phyloP scores from a whole-genome alignment of 139 green algal species.

The Mychonastes homosphaera region DNA sequence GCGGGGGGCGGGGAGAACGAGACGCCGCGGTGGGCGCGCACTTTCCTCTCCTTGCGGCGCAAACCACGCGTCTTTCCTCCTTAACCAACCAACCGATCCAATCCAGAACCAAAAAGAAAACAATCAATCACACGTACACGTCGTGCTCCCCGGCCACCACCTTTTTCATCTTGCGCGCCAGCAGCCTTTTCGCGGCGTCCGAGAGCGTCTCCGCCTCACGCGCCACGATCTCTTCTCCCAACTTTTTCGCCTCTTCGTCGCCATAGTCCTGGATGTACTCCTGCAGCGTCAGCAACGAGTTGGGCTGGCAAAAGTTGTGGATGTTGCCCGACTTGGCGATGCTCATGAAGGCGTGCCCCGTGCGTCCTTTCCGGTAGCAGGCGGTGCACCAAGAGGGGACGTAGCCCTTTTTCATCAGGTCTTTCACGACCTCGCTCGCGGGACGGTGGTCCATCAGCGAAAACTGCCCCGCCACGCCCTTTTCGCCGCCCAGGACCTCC shows the following conservation, averaged over 20 bases:
- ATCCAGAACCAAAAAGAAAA: background rate
- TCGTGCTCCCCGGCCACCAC: constrained; percentile 50
- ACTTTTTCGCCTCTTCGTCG: constrained; percentile 27
- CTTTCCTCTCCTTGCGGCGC: background rate
- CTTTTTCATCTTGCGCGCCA: constrained; percentile 46
- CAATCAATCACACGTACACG: constrained; percentile 43
- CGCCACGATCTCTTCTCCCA: constrained; percentile 37
- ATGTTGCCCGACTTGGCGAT: constrained; percentile 64
- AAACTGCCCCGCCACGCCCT: constrained; percentile 55
- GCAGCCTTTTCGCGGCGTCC: constrained; percentile 31
- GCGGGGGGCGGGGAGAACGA: background rate
- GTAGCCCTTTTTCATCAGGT: constrained; percentile 55
- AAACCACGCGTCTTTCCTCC: background rate
- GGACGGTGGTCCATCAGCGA: constrained; percentile 38
- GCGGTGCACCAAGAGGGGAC: constrained; percentile 62
- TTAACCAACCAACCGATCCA: background rate
- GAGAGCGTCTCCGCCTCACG: constrained; percentile 24
- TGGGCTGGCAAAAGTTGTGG: constrained; percentile 71
- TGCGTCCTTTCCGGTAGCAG: constrained; percentile 63
- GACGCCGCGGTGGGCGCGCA: background rate
- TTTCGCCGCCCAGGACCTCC: constrained; percentile 32
- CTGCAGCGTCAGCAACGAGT: constrained; percentile 55
- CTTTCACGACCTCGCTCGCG: constrained; percentile 38
- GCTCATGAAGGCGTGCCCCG: constrained; percentile 66
- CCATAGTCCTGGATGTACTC: constrained; percentile 61